Evolutionary conservation across 2,329 filamentous ascomycete genomes (phyloP), one percentile per base, ranked within the genome.

Genomic region (Clarireedia paspali): DNA sequence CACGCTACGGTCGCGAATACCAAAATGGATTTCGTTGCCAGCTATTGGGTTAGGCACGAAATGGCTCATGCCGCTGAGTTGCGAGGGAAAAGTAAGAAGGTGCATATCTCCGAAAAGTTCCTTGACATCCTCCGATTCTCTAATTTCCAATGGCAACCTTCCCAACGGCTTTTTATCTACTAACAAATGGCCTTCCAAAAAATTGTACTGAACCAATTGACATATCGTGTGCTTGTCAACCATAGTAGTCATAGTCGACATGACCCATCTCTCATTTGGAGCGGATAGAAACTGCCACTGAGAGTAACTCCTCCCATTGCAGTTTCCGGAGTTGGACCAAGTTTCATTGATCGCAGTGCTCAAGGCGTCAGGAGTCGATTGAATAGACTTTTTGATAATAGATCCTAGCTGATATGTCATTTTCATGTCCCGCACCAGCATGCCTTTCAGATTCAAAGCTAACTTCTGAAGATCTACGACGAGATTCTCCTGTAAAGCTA

Each of bases 21-120:
- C 82, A 42, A 88, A 62, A 62, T 88, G 80, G 1, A 87, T 68
- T 2, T 72, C 61, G 60, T 78, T 72, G 0, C 65, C 70, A 1
- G 71, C 57, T 15, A 72, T 1, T 66, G 67, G 55, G 54, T 70
- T 70, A 5, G 64, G 36, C 23, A 70, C 69, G 55, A 83, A 78
- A 34, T 34, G 10, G 0, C 73, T 73, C 77, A 87, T 83, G 0
- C 78, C 81, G 0, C 63, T 66, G 0, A 81, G 57, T 0, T 60
- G 55, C 0, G 83, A 86, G 0, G 82, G 77, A 20, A 68, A 79
- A 0, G 77, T 78, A 0, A 75, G 72, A 0, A 85, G 72, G 26
- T 72, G 71, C 14, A 78, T 74, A 1, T 75, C 68, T 0, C 78
- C 78, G 61, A 88, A 85, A 0, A 88, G 71, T 3, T 76, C 70